These are phyloP conservation scores for Thalassia testudinum DNA, from an alignment of 116 monocot species.

Conservation along the genomic window DNA sequence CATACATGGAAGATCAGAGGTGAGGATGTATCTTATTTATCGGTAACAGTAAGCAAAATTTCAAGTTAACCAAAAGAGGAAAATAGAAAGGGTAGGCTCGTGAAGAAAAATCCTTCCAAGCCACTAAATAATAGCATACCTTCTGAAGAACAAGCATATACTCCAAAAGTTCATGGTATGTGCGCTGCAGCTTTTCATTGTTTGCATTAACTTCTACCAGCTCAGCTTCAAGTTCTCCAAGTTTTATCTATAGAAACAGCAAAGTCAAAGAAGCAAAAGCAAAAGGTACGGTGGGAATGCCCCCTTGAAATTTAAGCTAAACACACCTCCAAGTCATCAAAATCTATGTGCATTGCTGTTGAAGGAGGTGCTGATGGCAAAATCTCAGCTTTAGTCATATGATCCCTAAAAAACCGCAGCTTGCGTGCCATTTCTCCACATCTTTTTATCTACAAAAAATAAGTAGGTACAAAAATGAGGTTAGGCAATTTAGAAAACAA, in stretches of 20 bases:
- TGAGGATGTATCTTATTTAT: too few relatives aligned
- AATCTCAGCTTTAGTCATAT: conserved; percentile 79
- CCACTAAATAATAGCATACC: conserved; percentile 25
- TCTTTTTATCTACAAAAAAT: conserved; percentile 64
- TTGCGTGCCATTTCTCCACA: conserved; percentile 99
- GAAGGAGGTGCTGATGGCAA: conserved; percentile 28
- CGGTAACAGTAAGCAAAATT: too few relatives aligned
- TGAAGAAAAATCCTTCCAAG: too few relatives aligned
- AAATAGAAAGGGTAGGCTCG: too few relatives aligned
- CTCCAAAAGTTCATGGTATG: conserved; percentile 88
- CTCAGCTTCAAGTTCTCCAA: conserved; percentile 90
- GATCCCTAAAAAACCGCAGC: conserved; percentile 77
- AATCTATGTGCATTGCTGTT: conserved; percentile 27
- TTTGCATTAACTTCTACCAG: conserved; percentile 88
- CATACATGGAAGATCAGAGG: too few relatives aligned
- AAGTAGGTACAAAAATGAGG: too few relatives aligned
- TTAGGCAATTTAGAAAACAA: too few relatives aligned
- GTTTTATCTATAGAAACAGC: conserved; percentile 47
- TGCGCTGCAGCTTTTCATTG: conserved; percentile 77
- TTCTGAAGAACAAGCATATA: conserved; percentile 83
- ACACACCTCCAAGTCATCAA: conserved; percentile 93
- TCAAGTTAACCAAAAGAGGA: too few relatives aligned
- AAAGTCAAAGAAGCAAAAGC: background rate
- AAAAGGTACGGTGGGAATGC: background rate
- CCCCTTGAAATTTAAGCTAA: background rate